Evolutionary conservation across 805 yeast species (phyloP).

Genomic region (Kurtzmaniella fragi): DNA sequence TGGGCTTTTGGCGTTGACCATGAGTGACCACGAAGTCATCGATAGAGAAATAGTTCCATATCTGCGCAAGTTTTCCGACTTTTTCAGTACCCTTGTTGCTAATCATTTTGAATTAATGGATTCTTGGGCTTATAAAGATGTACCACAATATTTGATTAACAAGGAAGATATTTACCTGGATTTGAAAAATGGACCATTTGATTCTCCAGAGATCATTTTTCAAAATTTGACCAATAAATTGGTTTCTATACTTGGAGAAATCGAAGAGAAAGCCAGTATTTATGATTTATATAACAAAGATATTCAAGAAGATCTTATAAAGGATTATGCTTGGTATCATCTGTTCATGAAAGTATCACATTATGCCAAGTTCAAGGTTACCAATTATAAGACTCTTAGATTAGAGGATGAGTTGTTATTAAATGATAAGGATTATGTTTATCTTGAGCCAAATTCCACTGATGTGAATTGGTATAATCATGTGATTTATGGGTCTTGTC

Average conservation of each 20-base stretch:
- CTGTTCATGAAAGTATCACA: conserved; percentile 53
- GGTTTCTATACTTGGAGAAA: conserved; percentile 8
- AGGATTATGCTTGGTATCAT: conserved; percentile 79
- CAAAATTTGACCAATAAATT: conserved; percentile 10
- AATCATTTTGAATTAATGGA: conserved; percentile 8
- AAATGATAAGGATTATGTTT: conserved; percentile 13
- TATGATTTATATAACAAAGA: conserved; percentile 46
- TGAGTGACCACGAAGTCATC: conserved; percentile 37
- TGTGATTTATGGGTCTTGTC: conserved; percentile 17
- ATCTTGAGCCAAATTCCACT: conserved; percentile 6
- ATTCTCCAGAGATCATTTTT: neutral
- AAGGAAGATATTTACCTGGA: conserved; percentile 18
- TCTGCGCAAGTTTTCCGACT: conserved; percentile 12
- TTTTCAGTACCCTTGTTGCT: conserved; percentile 12
- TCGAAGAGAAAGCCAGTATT: conserved; percentile 20
- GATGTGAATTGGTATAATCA: conserved; percentile 12
- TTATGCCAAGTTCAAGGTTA: conserved; percentile 51
- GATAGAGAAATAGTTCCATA: conserved; percentile 20
- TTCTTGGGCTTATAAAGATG: conserved; percentile 17
- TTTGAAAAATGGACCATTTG: conserved; percentile 5
- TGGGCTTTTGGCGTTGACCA: conserved; percentile 30
- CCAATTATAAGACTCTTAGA: conserved; percentile 47
- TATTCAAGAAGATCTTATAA: conserved; percentile 46
- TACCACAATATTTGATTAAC: conserved; percentile 13
- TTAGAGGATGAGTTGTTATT: conserved; percentile 26